These are phyloP conservation scores for Phytophthora meadii DNA, from an alignment of 352 stramenopile species.

Conservation along the genomic window DNA sequence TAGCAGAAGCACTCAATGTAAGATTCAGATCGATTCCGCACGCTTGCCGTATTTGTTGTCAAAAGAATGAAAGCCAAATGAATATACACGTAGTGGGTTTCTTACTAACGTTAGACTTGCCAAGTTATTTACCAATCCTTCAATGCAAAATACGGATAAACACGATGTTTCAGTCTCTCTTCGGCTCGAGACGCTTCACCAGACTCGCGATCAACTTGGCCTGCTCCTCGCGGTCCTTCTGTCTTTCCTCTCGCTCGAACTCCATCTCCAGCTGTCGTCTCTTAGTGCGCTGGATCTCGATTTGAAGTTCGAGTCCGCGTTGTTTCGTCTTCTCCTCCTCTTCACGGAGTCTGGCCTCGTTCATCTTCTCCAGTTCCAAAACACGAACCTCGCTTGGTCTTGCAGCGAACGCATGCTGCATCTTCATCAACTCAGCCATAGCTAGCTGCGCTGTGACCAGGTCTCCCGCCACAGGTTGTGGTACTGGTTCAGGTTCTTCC, in stretches of 20 bases:
- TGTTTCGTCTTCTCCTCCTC: conserved; percentile 39
- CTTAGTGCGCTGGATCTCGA: conserved; percentile 37
- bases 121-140: background rate
- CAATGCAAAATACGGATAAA: background rate
- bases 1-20: too few species aligned
- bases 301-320: conserved; percentile 33
- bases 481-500: background rate
- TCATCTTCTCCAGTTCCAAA: conserved; percentile 35
- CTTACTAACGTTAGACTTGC: too few species aligned
- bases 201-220: conserved; percentile 34
- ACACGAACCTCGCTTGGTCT: conserved; percentile 11
- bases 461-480: conserved; percentile 11
- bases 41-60: too few species aligned
- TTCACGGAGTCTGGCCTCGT: conserved; percentile 32
- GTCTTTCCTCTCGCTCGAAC: conserved; percentile 36
- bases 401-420: conserved; percentile 28
- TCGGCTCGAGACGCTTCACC: conserved; percentile 25
- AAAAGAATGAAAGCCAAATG: too few species aligned
- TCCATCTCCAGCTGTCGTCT: conserved; percentile 32
- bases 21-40: too few species aligned
- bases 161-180: conserved; percentile 8
- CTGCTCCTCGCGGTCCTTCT: conserved; percentile 40
- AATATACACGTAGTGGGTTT: too few species aligned
- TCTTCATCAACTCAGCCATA: conserved; percentile 30
- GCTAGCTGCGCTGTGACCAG: conserved; percentile 22